A percentile compares a stretch with the other conserved stretches of the same genome.
Conservation (phyloP, 2,329 filamentous ascomycete genomes). For the Trichoderma lentiforme region DNA sequence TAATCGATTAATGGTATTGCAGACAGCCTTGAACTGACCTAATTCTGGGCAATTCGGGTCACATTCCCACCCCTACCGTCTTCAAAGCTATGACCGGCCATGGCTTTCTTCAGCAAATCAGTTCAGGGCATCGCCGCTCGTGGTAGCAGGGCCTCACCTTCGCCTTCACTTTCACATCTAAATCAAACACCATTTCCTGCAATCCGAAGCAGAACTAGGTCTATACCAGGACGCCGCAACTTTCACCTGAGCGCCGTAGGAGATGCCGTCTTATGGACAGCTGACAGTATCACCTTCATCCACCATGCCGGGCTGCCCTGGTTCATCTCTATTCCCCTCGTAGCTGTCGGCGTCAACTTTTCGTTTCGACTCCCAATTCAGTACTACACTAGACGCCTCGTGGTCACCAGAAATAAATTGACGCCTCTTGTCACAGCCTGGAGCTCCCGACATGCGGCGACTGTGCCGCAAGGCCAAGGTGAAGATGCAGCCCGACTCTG, state of each 20-base stretch:
- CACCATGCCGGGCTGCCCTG: constrained; percentile 50
- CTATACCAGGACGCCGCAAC: constrained; percentile 20
- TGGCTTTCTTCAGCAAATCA: constrained; percentile 16
- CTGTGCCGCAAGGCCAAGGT: constrained; percentile 3
- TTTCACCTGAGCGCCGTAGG: constrained; percentile 36
- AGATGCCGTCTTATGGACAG: constrained; percentile 38
- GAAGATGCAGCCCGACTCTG: constrained; percentile 22
- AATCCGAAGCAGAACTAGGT: not conserved
- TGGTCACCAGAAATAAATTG: constrained; percentile 29
- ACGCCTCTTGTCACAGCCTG: constrained; percentile 34
- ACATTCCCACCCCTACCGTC: not conserved
- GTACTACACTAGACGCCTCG: constrained; percentile 37
- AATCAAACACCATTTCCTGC: not conserved
- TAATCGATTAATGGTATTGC: not conserved
- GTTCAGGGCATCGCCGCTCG: not conserved
- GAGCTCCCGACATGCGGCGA: constrained; percentile 27
- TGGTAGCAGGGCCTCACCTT: not conserved
- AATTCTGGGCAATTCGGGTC: not conserved
- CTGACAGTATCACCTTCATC: constrained; percentile 42
- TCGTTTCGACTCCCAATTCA: constrained; percentile 46
- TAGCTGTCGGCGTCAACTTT: constrained; percentile 46
- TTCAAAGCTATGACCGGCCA: constrained; percentile 14
- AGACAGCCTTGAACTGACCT: not conserved
- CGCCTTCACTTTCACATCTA: not conserved
- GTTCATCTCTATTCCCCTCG: constrained; percentile 53